Conservation (phyloP, 2,329 filamentous ascomycete genomes). For the Hypomyces rosellus region DNA sequence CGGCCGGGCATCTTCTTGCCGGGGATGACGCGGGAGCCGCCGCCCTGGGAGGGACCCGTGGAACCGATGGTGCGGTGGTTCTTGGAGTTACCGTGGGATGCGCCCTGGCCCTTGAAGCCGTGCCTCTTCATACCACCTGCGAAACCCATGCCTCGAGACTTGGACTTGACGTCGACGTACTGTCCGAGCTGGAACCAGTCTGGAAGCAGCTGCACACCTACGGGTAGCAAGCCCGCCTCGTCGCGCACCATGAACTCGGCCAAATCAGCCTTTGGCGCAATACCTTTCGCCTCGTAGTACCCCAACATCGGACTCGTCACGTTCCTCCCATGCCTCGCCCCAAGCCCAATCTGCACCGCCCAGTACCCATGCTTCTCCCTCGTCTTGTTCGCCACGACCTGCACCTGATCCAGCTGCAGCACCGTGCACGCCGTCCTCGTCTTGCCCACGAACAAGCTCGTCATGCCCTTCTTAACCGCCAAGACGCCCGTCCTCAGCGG, state of each 20-base stretch:
- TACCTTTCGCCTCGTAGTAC: constrained; percentile 75
- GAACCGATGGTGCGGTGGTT: constrained; percentile 91
- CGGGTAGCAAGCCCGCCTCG: constrained; percentile 62
- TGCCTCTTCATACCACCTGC: constrained; percentile 97
- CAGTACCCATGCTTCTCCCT: constrained; percentile 78
- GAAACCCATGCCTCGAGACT: constrained; percentile 84
- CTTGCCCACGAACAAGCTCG: constrained; percentile 76
- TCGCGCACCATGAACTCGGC: constrained; percentile 81
- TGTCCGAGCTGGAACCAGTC: constrained; percentile 89
- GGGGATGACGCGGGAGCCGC: constrained; percentile 84
- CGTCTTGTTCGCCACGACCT: constrained; percentile 85
- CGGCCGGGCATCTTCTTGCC: constrained; percentile 97
- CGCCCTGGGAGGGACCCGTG: constrained; percentile 80
- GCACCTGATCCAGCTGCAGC: constrained; percentile 84
- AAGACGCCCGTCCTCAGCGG: constrained; percentile 73
- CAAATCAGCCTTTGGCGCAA: constrained; percentile 78
- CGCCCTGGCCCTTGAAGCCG: constrained; percentile 81
- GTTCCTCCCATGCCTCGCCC: constrained; percentile 66
- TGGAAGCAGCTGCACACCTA: constrained; percentile 73
- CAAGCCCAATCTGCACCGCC: constrained; percentile 83
- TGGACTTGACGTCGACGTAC: constrained; percentile 77
- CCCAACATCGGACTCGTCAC: constrained; percentile 78
- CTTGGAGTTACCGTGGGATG: constrained; percentile 91
- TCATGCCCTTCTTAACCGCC: constrained; percentile 93
- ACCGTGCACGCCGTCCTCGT: constrained; percentile 81